phyloP scores from a whole-genome alignment of 2,329 filamentous ascomycete species.

The Sordariomycetes sp. region DNA sequence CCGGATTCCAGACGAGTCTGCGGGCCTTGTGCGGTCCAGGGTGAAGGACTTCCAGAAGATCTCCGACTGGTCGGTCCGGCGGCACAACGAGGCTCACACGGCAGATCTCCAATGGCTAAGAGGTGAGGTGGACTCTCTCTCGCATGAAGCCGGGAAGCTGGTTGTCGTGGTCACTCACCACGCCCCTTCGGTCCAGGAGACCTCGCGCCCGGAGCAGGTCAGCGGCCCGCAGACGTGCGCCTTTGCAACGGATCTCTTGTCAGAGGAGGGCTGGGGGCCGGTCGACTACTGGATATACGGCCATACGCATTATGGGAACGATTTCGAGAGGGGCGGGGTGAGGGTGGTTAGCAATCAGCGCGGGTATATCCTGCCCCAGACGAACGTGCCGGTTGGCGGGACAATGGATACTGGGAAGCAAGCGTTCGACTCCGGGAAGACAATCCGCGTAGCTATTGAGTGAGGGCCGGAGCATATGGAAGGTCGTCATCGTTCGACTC shows the following conservation, averaged over 20 bases:
- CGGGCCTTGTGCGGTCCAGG: conserved; percentile 25
- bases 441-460: too few relatives aligned
- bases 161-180: conserved; percentile 47
- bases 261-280: conserved; percentile 5
- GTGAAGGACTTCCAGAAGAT: conserved; percentile 46
- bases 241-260: conserved; percentile 38
- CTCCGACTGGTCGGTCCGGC: conserved; percentile 34
- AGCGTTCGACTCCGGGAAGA: too few relatives aligned
- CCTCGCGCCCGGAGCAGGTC: conserved; percentile 36
- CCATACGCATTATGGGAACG: conserved; percentile 34
- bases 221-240: conserved; percentile 34
- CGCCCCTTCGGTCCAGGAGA: conserved; percentile 37
- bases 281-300: conserved; percentile 34
- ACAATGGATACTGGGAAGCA: too few relatives aligned
- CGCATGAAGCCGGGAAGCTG: conserved; percentile 4
- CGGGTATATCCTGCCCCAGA: conserved; percentile 21
- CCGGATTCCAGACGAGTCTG: conserved; percentile 26
- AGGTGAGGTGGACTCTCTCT: conserved; percentile 18
- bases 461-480: too few relatives aligned
- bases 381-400: too few relatives aligned
- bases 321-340: conserved; percentile 19
- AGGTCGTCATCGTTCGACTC: too few relatives aligned
- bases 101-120: conserved; percentile 40
- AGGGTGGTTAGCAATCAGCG: conserved; percentile 32
- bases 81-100: conserved; percentile 35